These are phyloP conservation scores for Tieghemiomyces parasiticus DNA, from an alignment of 192 early-diverging fungal species.

Conservation along the genomic window DNA sequence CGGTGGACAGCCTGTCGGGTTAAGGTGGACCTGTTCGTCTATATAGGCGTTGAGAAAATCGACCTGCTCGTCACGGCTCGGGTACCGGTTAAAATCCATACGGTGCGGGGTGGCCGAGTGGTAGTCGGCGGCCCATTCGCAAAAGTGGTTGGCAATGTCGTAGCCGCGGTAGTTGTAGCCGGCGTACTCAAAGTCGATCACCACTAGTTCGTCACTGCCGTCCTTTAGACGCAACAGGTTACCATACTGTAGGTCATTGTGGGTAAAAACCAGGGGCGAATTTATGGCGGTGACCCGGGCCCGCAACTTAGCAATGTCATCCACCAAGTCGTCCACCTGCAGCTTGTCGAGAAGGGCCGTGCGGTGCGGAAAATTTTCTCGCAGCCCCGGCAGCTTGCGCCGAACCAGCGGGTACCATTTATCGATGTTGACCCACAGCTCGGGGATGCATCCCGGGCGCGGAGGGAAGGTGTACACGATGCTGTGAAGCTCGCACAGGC, in stretches of 20 bases:
- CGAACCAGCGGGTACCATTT: constrained; percentile 38
- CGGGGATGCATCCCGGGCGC: constrained; percentile 24
- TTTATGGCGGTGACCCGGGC: constrained; percentile 32
- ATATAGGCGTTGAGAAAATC: constrained; percentile 53
- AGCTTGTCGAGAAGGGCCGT: constrained; percentile 18
- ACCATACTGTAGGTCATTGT: constrained; percentile 81
- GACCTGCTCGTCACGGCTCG: constrained; percentile 35
- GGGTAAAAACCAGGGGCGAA: constrained; percentile 71
- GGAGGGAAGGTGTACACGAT: constrained; percentile 49
- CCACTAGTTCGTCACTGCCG: constrained; percentile 38
- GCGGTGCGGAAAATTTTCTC: constrained; percentile 12
- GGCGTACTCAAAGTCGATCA: constrained; percentile 73
- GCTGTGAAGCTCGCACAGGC: constrained; percentile 55
- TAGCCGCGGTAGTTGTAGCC: constrained; percentile 65
- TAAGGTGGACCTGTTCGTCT: constrained; percentile 28
- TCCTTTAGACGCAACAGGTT: constrained; percentile 59
- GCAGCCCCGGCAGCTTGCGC: constrained; percentile 16
- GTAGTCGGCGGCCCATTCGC: constrained; percentile 77
- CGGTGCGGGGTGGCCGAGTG: constrained; percentile 32
- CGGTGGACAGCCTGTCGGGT: constrained; percentile 13
- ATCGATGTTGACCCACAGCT: constrained; percentile 52
- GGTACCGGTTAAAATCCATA: constrained; percentile 31
- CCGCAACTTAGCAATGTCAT: constrained; percentile 30
- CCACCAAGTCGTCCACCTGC: constrained; percentile 16
- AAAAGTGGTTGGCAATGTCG: constrained; percentile 74